Evolutionary conservation across 768 basidiomycete genomes (phyloP), one percentile per base, ranked within the genome.

Genomic region (Tubosaeta sp.): DNA sequence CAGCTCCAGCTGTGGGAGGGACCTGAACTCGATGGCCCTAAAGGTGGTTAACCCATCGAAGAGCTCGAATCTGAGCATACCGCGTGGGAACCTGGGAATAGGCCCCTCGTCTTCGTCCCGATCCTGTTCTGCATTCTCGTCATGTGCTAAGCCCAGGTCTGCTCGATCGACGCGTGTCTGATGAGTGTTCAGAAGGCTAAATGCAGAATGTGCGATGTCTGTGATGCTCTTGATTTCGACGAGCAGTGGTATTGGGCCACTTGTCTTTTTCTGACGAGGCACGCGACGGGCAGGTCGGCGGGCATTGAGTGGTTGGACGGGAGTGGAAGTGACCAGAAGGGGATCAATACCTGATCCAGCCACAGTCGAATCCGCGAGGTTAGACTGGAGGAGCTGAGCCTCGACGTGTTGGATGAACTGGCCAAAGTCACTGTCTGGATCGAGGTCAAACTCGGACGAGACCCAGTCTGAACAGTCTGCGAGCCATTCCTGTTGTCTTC

Each of bases 181-280:
- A 19, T 86, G 50, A 19, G 32, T 77, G 58, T 87, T 87, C 53
- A 86, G 77, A 16, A 96, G 75, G 46, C 74, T 82, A 61, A 91
- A 89, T 0, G 94, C 94, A 57, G 92, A 92, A 39, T 79, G 71
- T 0, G 86, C 90, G 19, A 96, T 84, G 49, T 97, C 94, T 16
- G 82, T 89, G n/a, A 95, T 78, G 13, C 79, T 75, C 16, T 73
- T 69, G 24, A 96, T 78, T 60, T 96, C 86, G 10, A 94, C 85
- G 32, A 91, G 80, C 29, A 89, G 68, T 1, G 86, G 81, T 19
- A 44, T 54, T 6, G 72, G 54, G 6, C 76, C 75, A 2, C 60
- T 59, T 13, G 73, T 53, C 44, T 39, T 44, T 49, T 40, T 62
- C 48, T 50, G 58, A 14, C 45, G 63, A 13, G 46, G 42, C 1